Percentiles rank a stretch among this genome's conserved stretches.
Evolutionary conservation across 495 filamentous ascomycete genomes (phyloP).

Genomic region (Parathielavia hyrcaniae): DNA sequence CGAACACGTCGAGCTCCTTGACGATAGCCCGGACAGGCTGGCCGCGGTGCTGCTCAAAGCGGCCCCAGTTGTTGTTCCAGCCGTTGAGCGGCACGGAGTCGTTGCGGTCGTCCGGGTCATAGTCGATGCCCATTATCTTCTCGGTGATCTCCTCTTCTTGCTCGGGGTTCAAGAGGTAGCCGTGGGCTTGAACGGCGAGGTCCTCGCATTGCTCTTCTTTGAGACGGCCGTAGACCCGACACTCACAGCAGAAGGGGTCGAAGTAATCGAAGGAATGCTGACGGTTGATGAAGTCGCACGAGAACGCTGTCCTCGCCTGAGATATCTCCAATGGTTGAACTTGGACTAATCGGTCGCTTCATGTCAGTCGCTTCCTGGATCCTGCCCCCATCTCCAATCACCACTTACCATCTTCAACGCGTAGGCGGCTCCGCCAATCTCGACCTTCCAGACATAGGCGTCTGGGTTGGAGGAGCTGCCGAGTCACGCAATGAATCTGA

Average conservation of each 20-base stretch:
- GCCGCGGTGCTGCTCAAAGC: not conserved
- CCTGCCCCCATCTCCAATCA: too few species aligned
- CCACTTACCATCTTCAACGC: too few species aligned
- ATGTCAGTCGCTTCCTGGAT: too few species aligned
- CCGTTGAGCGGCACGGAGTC: not conserved
- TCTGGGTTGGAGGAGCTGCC: too few species aligned
- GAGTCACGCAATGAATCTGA: too few species aligned
- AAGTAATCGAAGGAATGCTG: slow-evolving; percentile 4
- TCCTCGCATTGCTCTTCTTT: slow-evolving; percentile 12
- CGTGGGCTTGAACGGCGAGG: slow-evolving; percentile 15
- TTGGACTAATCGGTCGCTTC: too few species aligned
- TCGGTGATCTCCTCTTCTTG: slow-evolving; percentile 7
- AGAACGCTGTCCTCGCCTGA: too few species aligned
- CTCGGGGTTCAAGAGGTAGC: slow-evolving; percentile 16
- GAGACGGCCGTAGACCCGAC: slow-evolving; percentile 20
- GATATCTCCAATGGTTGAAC: too few species aligned
- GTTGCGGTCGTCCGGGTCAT: not conserved
- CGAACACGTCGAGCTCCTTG: slow-evolving; percentile 9
- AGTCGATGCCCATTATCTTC: not conserved
- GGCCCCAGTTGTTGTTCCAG: not conserved
- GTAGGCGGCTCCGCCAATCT: too few species aligned
- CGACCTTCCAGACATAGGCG: too few species aligned
- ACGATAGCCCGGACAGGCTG: slow-evolving; percentile 15
- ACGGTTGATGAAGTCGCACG: too few species aligned
- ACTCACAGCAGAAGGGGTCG: slow-evolving; percentile 20